phyloP scores from a whole-genome alignment of 805 yeast species.

The Clavispora fructus region DNA sequence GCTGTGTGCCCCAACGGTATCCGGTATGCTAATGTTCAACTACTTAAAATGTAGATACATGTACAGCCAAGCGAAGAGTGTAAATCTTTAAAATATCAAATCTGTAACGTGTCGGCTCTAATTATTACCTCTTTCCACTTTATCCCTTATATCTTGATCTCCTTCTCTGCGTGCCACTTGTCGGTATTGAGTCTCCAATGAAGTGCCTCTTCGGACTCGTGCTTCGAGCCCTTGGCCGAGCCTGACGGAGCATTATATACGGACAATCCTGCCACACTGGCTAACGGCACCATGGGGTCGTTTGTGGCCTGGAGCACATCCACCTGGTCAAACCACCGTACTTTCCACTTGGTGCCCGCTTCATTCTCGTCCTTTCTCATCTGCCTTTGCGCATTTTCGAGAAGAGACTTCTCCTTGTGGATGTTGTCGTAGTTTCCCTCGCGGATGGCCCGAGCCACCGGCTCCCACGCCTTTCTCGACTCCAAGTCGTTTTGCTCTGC shows the following conservation, averaged over 20 bases:
- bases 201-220: constrained; percentile 44
- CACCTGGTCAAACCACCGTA: constrained; percentile 68
- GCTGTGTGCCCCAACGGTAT: no score
- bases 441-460: constrained; percentile 83
- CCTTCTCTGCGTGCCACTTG: constrained; percentile 56
- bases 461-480: constrained; percentile 82
- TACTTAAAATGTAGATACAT: not conserved
- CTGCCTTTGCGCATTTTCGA: constrained; percentile 84
- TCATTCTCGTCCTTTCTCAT: constrained; percentile 68
- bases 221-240: constrained; percentile 47
- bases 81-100: not conserved
- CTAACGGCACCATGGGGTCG: constrained; percentile 33
- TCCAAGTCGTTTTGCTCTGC: constrained; percentile 78
- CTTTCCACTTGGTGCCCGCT: constrained; percentile 62
- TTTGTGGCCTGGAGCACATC: constrained; percentile 21
- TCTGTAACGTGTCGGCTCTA: not conserved
- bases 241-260: constrained; percentile 67
- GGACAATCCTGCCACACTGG: constrained; percentile 50
- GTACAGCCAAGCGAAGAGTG: not conserved
- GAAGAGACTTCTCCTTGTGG: constrained; percentile 64
- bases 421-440: constrained; percentile 71
- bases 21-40: no score
- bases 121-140: not conserved
- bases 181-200: constrained; percentile 70
- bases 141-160: constrained; percentile 38